Evolutionary conservation across 805 yeast genomes (phyloP), one percentile per base, ranked within the genome.

Genomic region (Suhomyces sp.): DNA sequence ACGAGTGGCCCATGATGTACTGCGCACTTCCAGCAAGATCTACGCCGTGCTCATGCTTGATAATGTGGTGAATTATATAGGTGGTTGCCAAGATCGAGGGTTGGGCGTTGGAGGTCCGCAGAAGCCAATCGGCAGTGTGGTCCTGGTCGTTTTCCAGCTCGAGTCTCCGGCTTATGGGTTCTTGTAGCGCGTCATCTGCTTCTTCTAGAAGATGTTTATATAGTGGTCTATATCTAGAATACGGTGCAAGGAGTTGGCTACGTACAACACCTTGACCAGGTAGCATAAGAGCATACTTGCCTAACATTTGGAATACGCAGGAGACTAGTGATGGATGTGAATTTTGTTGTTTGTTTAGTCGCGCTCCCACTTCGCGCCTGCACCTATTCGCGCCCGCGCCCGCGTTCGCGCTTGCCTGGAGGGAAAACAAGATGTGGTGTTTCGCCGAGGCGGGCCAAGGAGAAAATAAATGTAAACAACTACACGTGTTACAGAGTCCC

Each of bases 1-100:
- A 64, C 1, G 83, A 79, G 58, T 80, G 84, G 45, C 84, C 84
- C 56, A 76, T 49, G 4, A 71, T 56, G 53, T 57, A 70, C 17
- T 31, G 15, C 10, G 66, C 54, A 5, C 57, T 52, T 5, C 56
- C 48, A 1, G 54, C 48, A 1, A 58, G 48, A 22, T 68, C 53
- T 3, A 64, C 46, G 3, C 61, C 68, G 15, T 60, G 53, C 6
- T 52, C 48, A 19, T 58, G 49, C 6, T 61, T 58, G 17, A 69
- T 5, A 10, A 67, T 46, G 22, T 64, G 58, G 53, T 58, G 59
- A 8, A 70, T 62, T 4, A 73, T 62, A 48, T 61, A 67, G 23
- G 81, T 71, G 4, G 81, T 64, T 2, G 78, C 68, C 29, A 81
- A 64, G 9, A 81, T 75, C 23, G 84, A 77, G 3, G 85, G 85